Base-by-base conservation (phyloP, 192 early-diverging fungal genomes). In the Entomortierella beljakovae region DNA sequence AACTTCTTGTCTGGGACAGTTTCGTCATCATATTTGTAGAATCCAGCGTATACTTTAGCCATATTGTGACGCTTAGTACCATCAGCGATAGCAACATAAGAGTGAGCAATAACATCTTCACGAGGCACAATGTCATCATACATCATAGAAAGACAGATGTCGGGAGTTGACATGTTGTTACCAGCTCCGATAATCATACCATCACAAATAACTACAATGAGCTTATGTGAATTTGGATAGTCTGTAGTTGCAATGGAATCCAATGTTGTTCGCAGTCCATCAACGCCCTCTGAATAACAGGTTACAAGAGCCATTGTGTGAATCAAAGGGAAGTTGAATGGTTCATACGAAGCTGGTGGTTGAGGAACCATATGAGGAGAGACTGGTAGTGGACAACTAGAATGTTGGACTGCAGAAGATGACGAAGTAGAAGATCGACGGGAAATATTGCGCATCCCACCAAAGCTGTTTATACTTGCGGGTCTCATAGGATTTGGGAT, bases 11-110 rank as follows among this genome's bases (percentile, higher is more conserved):
- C 60, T 35, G 70, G 70, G 2, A 88, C 85, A 31, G 88, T 91
- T 54, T 70, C 82, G n/a, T 90, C 86, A 71, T 86, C 88, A 32
- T 89, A 90, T 46, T 85, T 70, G 80, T 97, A 98, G 86, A 89
- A 97, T 25, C 97, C 97, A 3, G 97, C 91, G 67, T 96, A 96
- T 22, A 98, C 91, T 68, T 92, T 91, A 56, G 97, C 97, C 88
- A 91, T 94, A 81, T 98, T 98, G 82, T 95, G 92, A 18, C 94
- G 90, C 79, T 95, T 95, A 42, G 86, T 77, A n/a, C 97, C 97
- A 68, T 96, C 92, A 34, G 94, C 96, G 67, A 98, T 95, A 33
- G 97, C 93, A 31, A 97, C 90, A 79, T 94, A 96, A 28, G 93
- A 90, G 70, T 92, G 86, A 11, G 94, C 89, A 80, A 89, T 76